Evolutionary conservation across 768 basidiomycete species (phyloP), one percentile per base, ranked within the genome.

Genomic region (Podaxis sp.): DNA sequence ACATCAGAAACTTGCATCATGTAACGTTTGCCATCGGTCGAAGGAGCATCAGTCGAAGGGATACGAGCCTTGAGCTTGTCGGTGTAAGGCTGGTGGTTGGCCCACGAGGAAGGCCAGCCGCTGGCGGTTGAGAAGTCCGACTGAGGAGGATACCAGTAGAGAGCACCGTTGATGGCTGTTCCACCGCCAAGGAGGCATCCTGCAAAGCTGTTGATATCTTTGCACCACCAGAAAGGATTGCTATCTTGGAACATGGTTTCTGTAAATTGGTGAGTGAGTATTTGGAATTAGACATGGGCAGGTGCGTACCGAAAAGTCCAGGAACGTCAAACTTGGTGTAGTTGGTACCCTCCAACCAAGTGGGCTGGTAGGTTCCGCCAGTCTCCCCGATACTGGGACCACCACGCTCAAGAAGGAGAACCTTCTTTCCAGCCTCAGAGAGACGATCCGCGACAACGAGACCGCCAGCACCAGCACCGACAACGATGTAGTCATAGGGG

Each of bases 141-240:
- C 62, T 77, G 73, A n/a, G 78, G 70, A 8, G 86, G 84, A 30
- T 77, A 73, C 85, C 85, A 86, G 69, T 85, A 87, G 2, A 87
- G 67, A 68, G 82, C 85, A 72, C 85, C 86, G 70, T 88, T 87
- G 67, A 88, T 78, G 1, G 86, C 78, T 5, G 83, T 84, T 38
- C 86, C 87, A 24, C 87, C 87, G 61, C 87, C 87, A 22, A 87
- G 69, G 30, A 87, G 69, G 69, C 87, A 88, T 38, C 85, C 87
- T 22, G 86, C 87, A 69, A 87, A 88, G 24, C 82, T 80, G 33
- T 77, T 85, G 64, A 86, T 74, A 71, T 87, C 87, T 72, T 84
- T 86, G 74, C 86, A 88, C 84, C 84, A 88, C 81, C 82, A 87
- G 73, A 78, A 87, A 1, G 78, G 75, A 66, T 84, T 80, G 40